Evolutionary conservation across 2,329 filamentous ascomycete species (phyloP), one percentile per base, ranked within the genome.

Genomic region (Colletotrichum tropicale): DNA sequence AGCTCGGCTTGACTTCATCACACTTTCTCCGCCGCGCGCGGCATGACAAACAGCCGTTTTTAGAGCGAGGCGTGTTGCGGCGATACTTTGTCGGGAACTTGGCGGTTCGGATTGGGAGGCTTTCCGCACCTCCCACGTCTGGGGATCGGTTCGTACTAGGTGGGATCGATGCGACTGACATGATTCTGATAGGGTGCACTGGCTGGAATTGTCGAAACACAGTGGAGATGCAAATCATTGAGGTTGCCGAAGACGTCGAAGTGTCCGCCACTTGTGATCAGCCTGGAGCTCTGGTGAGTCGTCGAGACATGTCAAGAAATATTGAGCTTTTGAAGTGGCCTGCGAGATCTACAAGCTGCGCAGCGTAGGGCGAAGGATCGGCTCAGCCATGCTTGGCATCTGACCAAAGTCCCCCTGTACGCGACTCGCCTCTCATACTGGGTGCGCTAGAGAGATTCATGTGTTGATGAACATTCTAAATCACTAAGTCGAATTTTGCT

Each of bases 201-300:
- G n/a, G 43, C n/a, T 48, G 43, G 10, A 48, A 8, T 48, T 21
- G 43, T 2, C 43, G 43, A 1, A 21, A 48, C 2, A 21, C 1
- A 0, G 43, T 13, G 43, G 43, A 8, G 43, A 21, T 4, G 8
- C 43, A 48, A 48, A 48, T 21, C 43, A 48, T 48, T 1, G 43
- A 48, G n/a, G n/a, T 6, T 48, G 1, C 43, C 3, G 6, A n/a
- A 4, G 10, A 48, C 10, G 43, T 48, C 21, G 43, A 48, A 48
- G 6, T 21, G 4, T 21, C 6, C 1, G n/a, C n/a, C 43, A 21
- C 10, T 21, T n/a, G 10, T 8, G 3, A 48, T 21, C n/a, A 0
- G 43, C n/a, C n/a, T 48, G 1, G 1, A 21, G n/a, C 2, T 21
- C 3, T 48, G n/a, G n/a, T 21, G n/a, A 48, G 43, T 21, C 43